These are phyloP conservation scores for Hagleromyces aurorensis DNA, from an alignment of 805 yeast genomes.

Conservation along the genomic window DNA sequence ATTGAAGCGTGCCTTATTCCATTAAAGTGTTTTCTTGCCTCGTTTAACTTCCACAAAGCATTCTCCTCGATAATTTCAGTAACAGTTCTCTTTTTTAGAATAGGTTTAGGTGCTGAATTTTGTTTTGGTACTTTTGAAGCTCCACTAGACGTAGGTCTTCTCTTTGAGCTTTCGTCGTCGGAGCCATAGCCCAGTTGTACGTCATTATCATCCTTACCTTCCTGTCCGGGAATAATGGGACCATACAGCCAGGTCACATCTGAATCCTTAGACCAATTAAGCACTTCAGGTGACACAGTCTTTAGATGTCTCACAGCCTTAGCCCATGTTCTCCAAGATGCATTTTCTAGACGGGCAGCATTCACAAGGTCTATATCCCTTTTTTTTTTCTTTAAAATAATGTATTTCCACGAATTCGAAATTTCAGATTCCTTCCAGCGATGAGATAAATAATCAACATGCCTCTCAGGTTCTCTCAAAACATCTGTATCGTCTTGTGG, in stretches of 20 bases:
- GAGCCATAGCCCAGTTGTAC: slow-evolving; percentile 33
- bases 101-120: slow-evolving; percentile 55
- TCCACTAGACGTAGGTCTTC: slow-evolving; percentile 16
- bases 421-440: slow-evolving; percentile 94
- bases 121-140: slow-evolving; percentile 9
- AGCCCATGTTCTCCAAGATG: slow-evolving; percentile 98
- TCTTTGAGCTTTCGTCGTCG: slow-evolving; percentile 32
- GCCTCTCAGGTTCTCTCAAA: slow-evolving; percentile 72
- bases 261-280: slow-evolving; percentile 94
- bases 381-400: slow-evolving; percentile 63
- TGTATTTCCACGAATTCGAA: slow-evolving; percentile 92
- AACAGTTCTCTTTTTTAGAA: slow-evolving; percentile 77
- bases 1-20: slow-evolving; percentile 20
- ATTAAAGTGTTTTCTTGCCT: slow-evolving; percentile 58
- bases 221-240: slow-evolving; percentile 40
- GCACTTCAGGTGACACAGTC: slow-evolving; percentile 84
- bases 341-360: slow-evolving; percentile 75
- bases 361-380: slow-evolving; percentile 58
- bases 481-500: slow-evolving; percentile 86
- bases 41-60: slow-evolving; percentile 31
- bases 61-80: slow-evolving; percentile 55
- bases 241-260: slow-evolving; percentile 99
- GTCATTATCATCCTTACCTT: slow-evolving; percentile 8
- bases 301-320: slow-evolving; percentile 69
- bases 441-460: slow-evolving; percentile 92